Conservation (phyloP, 148 eudicot genomes). For the Diospyros lotus region DNA sequence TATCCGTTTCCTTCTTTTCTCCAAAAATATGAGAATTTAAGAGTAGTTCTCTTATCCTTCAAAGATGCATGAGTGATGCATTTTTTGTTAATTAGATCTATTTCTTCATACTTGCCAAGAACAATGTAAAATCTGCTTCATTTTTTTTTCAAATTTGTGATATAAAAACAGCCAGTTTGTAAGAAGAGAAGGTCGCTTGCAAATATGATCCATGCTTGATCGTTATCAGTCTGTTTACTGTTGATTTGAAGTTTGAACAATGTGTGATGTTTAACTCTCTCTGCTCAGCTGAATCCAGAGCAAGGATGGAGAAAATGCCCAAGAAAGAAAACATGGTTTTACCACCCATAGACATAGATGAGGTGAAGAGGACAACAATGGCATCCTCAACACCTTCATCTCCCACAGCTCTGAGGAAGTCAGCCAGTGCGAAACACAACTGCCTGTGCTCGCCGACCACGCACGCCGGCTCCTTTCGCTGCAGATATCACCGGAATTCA, state of each 20-base stretch:
- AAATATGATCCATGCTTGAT: too few relatives aligned
- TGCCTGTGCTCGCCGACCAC: conserved; percentile 56
- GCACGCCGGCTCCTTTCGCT: conserved; percentile 50
- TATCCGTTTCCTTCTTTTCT: too few relatives aligned
- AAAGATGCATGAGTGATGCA: too few relatives aligned
- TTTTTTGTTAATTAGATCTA: too few relatives aligned
- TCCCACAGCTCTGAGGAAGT: conserved; percentile 18
- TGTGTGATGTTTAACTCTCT: background rate
- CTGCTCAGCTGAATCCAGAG: conserved; percentile 1
- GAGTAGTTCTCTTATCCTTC: too few relatives aligned
- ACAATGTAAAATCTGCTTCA: too few relatives aligned
- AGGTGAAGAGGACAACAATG: conserved; percentile 6
- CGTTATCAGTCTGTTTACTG: too few relatives aligned
- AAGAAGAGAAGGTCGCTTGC: too few relatives aligned
- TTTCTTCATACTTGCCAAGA: too few relatives aligned
- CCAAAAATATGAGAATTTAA: too few relatives aligned
- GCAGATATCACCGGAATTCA: conserved; percentile 39
- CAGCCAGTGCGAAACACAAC: conserved; percentile 21
- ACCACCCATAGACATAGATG: background rate
- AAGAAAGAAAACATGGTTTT: background rate
- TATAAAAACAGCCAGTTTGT: too few relatives aligned
- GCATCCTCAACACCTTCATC: conserved; percentile 25
- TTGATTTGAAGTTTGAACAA: background rate
- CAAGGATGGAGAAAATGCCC: conserved; percentile 8
- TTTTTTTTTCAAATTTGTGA: too few relatives aligned